A percentile compares a stretch with the other conserved stretches of the same genome.
Evolutionary conservation across 768 basidiomycete genomes (phyloP).

Genomic region (Asterophora parasitica): DNA sequence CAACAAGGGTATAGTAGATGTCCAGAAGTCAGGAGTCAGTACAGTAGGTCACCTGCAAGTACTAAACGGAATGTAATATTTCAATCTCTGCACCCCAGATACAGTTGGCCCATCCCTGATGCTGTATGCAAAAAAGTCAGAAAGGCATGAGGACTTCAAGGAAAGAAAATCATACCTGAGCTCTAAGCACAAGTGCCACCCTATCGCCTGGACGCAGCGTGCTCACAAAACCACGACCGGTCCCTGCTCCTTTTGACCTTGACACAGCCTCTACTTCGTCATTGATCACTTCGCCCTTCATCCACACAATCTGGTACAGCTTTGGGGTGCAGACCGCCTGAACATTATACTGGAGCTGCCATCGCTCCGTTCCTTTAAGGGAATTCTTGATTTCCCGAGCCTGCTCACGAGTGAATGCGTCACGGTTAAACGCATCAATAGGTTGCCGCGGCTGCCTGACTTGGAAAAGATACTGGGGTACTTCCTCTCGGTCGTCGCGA

Average conservation of each 20-base stretch:
- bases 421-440: background rate
- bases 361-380: slow-evolving; percentile 11
- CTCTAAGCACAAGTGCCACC: slow-evolving; percentile 23
- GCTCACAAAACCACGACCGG: slow-evolving; percentile 17
- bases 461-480: background rate
- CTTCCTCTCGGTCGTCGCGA: no score
- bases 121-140: slow-evolving; percentile 14
- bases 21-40: no score
- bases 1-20: no score
- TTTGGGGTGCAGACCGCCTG: slow-evolving; percentile 16
- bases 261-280: slow-evolving; percentile 12
- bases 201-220: slow-evolving; percentile 19
- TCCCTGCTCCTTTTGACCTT: slow-evolving; percentile 11
- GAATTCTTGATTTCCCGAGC: slow-evolving; percentile 14
- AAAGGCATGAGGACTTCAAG: background rate
- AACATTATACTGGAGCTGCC: slow-evolving; percentile 26
- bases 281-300: slow-evolving; percentile 5
- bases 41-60: no score
- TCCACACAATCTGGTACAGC: slow-evolving; percentile 23
- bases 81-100: slow-evolving; percentile 20
- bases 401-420: background rate
- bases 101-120: slow-evolving; percentile 25
- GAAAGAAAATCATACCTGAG: slow-evolving; percentile 19
- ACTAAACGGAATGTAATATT: slow-evolving; percentile 21
- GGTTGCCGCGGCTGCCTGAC: background rate